Evolutionary conservation across 2,329 filamentous ascomycete genomes (phyloP).

Genomic region (Ceratocystis papillata): DNA sequence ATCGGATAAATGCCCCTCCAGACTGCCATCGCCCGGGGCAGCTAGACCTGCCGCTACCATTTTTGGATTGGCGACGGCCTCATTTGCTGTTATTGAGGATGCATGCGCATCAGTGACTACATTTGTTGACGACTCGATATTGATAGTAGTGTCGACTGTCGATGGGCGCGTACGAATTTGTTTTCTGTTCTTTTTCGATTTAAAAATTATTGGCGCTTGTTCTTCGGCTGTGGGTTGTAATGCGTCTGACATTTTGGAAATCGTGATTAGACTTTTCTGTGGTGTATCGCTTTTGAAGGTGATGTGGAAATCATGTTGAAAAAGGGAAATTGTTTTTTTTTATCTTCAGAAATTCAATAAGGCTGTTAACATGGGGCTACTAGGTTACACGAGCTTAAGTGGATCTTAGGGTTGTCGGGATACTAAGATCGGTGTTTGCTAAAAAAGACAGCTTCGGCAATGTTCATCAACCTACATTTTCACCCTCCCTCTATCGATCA

Average conservation of each 20-base stretch:
- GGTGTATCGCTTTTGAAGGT: neutral
- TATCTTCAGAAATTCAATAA: too few species aligned
- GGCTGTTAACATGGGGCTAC: too few species aligned
- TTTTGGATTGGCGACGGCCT: neutral
- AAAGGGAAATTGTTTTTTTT: neutral
- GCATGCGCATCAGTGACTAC: neutral
- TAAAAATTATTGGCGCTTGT: constrained; percentile 40
- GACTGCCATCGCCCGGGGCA: neutral
- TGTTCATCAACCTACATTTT: too few species aligned
- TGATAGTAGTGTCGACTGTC: constrained; percentile 36
- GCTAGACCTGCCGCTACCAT: constrained; percentile 21
- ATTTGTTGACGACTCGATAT: constrained; percentile 28
- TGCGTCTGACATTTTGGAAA: neutral
- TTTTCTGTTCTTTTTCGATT: constrained; percentile 42
- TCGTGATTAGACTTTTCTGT: neutral
- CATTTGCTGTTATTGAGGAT: neutral
- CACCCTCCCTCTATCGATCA: too few species aligned
- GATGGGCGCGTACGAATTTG: constrained; percentile 34
- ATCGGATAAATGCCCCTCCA: constrained; percentile 24
- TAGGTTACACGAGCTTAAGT: neutral
- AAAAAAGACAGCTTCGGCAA: too few species aligned
- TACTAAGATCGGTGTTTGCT: neutral
- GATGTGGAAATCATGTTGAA: neutral
- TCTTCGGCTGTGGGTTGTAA: neutral
- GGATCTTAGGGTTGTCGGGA: neutral